Base-by-base conservation (phyloP, 139 green algal species). In the Axilococcus clingmanii region DNA sequence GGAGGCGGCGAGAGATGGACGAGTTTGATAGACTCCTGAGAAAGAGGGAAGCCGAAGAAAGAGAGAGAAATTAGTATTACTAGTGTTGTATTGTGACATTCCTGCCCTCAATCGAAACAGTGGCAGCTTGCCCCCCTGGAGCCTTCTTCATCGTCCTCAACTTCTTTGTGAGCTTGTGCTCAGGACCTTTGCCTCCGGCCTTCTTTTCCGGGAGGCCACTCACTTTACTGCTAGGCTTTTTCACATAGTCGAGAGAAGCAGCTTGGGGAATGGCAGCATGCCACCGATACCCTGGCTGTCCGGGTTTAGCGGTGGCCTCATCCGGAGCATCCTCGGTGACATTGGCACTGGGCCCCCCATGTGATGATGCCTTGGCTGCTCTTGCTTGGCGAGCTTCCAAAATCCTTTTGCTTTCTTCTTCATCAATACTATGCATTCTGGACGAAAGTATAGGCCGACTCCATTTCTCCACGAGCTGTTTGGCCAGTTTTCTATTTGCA, bases 401-500 rank as follows among this genome's bases (percentile, higher is more conserved):
- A 36, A 73, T 59, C 20, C 48, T 57, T 48, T 72, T 49, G 7
- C 59, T 22, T 30, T 66, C 40, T 40, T 59, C 36, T 9, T 51
- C 25, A 20, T 56, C 48, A 12, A 77, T 27, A 16, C 52, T 52
- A 11, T 44, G 29, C 12, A 57, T 63, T 14, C 75, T 58, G 41
- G 48, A 53, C 22, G 75, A 59, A 52, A 85, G 71, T 33, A 85
- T 85, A 11, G 76, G 77, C n/a, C 76, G 52, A 58, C 62, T 77
- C 77, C 77, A 86, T 38, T 55, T 62, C 37, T 87, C 61, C 17
- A 86, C 66, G 20, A 86, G 65, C 28, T 82, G 53, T 31, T 61
- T 62, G 17, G 76, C 76, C 24, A 81, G 40, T 28, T 54, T 70
- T 22, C 61, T 55, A 63, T 86, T 86, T 33, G 38, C 32, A 11